Percentiles rank a stretch among this genome's conserved stretches.
These are phyloP conservation scores for Silene noctiflora DNA, from an alignment of 179 eudicot genomes.

Conservation along the genomic window DNA sequence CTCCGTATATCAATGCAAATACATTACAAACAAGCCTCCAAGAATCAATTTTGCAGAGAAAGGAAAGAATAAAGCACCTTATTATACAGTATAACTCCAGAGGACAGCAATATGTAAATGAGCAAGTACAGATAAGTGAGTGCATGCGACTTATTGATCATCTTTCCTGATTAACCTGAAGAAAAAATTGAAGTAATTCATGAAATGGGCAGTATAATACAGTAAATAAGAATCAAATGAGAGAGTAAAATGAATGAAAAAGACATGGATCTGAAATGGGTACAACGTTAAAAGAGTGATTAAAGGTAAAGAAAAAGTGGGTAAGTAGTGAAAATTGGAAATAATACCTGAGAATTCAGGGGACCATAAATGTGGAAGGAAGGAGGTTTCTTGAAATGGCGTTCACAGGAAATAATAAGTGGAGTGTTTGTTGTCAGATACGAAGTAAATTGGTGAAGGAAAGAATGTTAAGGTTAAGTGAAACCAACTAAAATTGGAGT, in stretches of 20 bases:
- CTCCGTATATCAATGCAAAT: no score
- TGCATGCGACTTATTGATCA: constrained; percentile 69
- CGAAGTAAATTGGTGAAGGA: no score
- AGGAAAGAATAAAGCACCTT: constrained; percentile 37
- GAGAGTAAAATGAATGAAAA: background rate
- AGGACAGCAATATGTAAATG: constrained; percentile 68
- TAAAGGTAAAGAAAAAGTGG: background rate
- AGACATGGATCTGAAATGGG: constrained; percentile 18
- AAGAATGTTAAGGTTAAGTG: no score
- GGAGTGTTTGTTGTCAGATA: no score
- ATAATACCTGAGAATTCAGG: background rate
- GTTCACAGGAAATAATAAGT: no score
- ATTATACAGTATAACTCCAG: constrained; percentile 85
- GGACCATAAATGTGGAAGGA: background rate
- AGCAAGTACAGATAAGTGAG: constrained; percentile 73
- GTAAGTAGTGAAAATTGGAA: background rate
- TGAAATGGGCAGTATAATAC: background rate
- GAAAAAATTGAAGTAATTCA: background rate
- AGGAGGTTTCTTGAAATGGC: background rate
- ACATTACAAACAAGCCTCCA: no score
- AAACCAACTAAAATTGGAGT: no score
- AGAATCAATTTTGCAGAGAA: no score
- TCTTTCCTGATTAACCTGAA: constrained; percentile 23
- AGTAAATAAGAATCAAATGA: background rate
- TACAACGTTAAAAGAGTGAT: background rate